A percentile compares a stretch with the other conserved stretches of the same genome.
phyloP scores from a whole-genome alignment of 257 asterid genomes.

The Nicotiana tabacum region DNA sequence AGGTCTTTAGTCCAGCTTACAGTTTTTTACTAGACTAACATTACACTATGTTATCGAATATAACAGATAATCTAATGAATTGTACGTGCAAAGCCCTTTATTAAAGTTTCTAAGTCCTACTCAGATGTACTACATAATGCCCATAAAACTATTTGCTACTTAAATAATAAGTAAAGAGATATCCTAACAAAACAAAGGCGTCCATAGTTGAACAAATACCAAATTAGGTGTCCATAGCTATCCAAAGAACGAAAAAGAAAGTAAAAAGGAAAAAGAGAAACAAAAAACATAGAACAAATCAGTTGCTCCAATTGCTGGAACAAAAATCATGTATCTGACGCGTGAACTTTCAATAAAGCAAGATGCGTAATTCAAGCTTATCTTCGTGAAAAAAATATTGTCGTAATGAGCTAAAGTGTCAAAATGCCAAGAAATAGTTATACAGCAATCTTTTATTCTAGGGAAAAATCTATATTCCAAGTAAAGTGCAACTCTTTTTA shows the following conservation, averaged over 20 bases:
- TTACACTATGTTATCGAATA: neutral
- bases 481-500: neutral
- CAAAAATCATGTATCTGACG: neutral
- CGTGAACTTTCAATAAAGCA: neutral
- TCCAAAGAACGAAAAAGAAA: neutral
- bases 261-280: neutral
- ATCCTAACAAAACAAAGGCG: neutral
- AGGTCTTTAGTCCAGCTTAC: neutral
- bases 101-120: neutral
- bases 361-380: neutral
- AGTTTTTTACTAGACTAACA: neutral
- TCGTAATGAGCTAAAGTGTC: neutral
- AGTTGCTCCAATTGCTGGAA: neutral
- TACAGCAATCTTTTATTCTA: neutral
- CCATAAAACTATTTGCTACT: neutral
- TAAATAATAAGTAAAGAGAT: neutral
- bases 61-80: neutral
- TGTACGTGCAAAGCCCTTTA: neutral
- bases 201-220: neutral
- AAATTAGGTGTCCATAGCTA: neutral
- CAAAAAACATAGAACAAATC: neutral
- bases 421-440: neutral
- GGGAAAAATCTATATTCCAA: neutral
- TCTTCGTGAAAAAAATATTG: neutral
- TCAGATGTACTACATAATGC: neutral